Evolutionary conservation across 768 basidiomycete species (phyloP).

Genomic region (Boletus pseudopeckii): DNA sequence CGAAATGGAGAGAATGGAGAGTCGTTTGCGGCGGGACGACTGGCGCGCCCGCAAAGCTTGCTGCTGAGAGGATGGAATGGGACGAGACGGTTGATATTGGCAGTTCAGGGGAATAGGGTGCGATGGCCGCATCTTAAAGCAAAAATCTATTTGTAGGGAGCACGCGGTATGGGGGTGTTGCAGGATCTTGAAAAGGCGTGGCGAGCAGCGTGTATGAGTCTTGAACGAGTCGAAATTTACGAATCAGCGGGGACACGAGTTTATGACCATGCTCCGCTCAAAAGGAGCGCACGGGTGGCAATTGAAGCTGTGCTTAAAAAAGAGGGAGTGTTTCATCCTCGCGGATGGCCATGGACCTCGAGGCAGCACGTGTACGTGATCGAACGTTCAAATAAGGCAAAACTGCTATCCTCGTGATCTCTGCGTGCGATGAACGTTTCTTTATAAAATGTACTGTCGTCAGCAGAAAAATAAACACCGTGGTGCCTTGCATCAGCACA

Average conservation of each 20-base stretch:
- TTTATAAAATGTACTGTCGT: too few relatives aligned
- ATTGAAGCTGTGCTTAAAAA: constrained; percentile 16
- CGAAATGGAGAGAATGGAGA: constrained; percentile 27
- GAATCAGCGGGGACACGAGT: constrained; percentile 28
- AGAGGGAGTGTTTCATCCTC: constrained; percentile 11
- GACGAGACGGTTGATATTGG: constrained; percentile 26
- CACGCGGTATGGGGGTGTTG: constrained; percentile 31
- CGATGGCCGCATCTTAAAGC: constrained; percentile 30
- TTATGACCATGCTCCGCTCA: constrained; percentile 20
- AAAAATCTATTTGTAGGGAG: constrained; percentile 14
- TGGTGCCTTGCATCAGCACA: too few relatives aligned
- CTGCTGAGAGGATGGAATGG: constrained; percentile 16
- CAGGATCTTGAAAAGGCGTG: constrained; percentile 29
- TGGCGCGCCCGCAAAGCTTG: constrained; percentile 26
- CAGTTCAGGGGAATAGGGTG: constrained; percentile 21
- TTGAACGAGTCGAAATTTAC: constrained; percentile 8
- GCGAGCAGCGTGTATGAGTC: constrained; percentile 22
- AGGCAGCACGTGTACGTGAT: constrained; percentile 20
- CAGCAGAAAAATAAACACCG: too few relatives aligned
- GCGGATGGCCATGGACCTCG: constrained; percentile 14
- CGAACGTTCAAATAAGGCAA: constrained; percentile 6
- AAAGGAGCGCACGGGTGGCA: constrained; percentile 19
- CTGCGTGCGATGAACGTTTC: too few relatives aligned
- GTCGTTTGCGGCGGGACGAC: constrained; percentile 34
- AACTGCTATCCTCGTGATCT: background rate